Evolutionary conservation across 345 rosid genomes (phyloP), one percentile per base, ranked within the genome.

Genomic region (Acer campestre): DNA sequence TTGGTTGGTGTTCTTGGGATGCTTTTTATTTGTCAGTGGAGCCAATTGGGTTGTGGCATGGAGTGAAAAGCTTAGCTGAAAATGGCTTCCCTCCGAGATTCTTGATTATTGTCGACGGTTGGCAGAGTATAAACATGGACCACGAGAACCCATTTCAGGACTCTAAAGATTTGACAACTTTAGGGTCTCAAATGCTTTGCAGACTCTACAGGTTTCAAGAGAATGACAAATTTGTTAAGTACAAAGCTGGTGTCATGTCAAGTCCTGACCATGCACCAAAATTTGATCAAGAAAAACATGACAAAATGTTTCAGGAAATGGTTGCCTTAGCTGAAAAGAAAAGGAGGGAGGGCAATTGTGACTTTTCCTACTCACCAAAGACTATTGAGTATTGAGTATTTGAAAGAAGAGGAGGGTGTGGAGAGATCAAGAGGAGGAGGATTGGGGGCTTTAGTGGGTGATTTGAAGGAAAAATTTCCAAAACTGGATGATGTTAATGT

Each of bases 1-100:
- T 82, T 40, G 82, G 85, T 22, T 82, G 85, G 82, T 75, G 85
- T 67, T 75, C 85, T 0, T 82, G 79, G 84, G 79, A 82, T 67
- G 85, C 85, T 6, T 82, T 78, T 20, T 82, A 82, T 46, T 16
- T 69, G 2, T 65, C 77, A 3, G 67, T 78, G 35, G 69, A 61
- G 35, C 79, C 79, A 9, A 70, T 74, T 73, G 84, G 86, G 7
- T 31, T 80, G 25, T 70, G 75, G 79, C 73, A 74, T 22, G 81
- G 86, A 10, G 71, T 83, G 11, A 59, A 80, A 48, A 71, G 82
- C 61, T 75, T 77, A 0, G 68, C 61, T 1, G 82, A 75, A 46
- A 77, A 77, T 14, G 80, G 81, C 14, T 49, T 67, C 23, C 65
- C 84, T 58, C 86, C 86, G 3, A 75, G 75, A 23, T 70, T 83